Evolutionary conservation across 176 grass and related monocot genomes (phyloP).

Genomic region (Zoysia japonica): DNA sequence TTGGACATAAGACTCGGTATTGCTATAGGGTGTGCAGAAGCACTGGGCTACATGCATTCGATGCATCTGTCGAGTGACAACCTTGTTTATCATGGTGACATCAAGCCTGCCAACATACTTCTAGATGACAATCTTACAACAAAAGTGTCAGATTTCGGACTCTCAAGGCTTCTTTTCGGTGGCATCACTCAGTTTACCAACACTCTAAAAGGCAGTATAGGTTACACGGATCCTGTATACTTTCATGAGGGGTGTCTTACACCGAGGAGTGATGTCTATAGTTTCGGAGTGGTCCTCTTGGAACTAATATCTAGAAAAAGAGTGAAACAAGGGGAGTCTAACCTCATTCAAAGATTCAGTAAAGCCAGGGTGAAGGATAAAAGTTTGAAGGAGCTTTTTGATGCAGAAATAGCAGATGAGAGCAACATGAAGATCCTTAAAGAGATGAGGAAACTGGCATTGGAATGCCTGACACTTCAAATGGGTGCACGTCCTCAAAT

Average conservation of each 20-base stretch:
- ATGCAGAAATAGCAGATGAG: slow-evolving; percentile 17
- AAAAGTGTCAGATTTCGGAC: slow-evolving; percentile 38
- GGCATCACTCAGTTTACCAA: slow-evolving; percentile 26
- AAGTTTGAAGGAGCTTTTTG: slow-evolving; percentile 10
- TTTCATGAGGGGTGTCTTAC: slow-evolving; percentile 26
- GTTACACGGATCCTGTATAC: slow-evolving; percentile 34
- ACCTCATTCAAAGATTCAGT: slow-evolving; percentile 18
- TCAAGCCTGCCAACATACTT: slow-evolving; percentile 38
- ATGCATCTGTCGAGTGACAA: slow-evolving; percentile 9
- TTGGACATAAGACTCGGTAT: slow-evolving; percentile 35
- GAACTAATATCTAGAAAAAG: slow-evolving; percentile 29
- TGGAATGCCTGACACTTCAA: not conserved
- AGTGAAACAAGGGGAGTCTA: slow-evolving; percentile 1
- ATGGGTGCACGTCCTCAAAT: slow-evolving; percentile 30
- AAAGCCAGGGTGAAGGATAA: not conserved
- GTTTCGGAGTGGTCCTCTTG: slow-evolving; percentile 28
- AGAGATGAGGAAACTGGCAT: slow-evolving; percentile 16
- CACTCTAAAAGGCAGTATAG: slow-evolving; percentile 22
- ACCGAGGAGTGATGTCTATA: slow-evolving; percentile 28
- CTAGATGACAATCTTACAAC: slow-evolving; percentile 7
- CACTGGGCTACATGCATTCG: slow-evolving; percentile 41
- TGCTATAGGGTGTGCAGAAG: slow-evolving; percentile 34
- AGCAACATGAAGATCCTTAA: slow-evolving; percentile 7
- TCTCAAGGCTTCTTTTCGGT: slow-evolving; percentile 33
- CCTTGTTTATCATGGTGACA: slow-evolving; percentile 32